Evolutionary conservation across 2,329 filamentous ascomycete genomes (phyloP).

Genomic region (Epichloe sibirici): DNA sequence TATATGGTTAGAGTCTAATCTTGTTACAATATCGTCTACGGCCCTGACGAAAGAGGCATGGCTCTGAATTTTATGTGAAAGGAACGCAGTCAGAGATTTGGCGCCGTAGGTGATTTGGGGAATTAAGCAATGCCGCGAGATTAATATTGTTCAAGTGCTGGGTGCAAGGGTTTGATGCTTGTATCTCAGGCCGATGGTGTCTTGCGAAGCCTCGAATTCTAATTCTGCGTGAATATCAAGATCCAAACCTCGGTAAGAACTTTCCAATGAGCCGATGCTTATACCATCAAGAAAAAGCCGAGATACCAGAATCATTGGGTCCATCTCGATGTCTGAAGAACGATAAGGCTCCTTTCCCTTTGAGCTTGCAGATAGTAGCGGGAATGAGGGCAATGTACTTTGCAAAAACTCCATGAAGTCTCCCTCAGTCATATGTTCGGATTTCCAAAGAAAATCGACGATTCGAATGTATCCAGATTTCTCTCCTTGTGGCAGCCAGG

Average conservation of each 20-base stretch:
- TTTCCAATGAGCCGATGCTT: background rate
- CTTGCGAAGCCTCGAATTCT: conserved; percentile 29
- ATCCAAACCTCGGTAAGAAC: background rate
- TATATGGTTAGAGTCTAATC: conserved; percentile 24
- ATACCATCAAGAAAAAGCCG: conserved; percentile 41
- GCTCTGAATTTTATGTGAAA: conserved; percentile 23
- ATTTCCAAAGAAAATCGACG: conserved; percentile 37
- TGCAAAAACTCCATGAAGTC: conserved; percentile 19
- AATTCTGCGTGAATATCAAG: conserved; percentile 25
- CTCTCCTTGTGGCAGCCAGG: conserved; percentile 25
- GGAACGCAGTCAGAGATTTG: conserved; percentile 22
- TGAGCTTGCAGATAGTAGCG: conserved; percentile 14
- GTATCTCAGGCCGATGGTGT: conserved; percentile 18
- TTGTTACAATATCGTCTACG: conserved; percentile 24
- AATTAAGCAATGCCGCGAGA: conserved; percentile 14
- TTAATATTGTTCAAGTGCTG: conserved; percentile 26
- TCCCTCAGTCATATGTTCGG: conserved; percentile 19
- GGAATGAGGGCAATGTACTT: conserved; percentile 8
- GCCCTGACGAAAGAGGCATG: conserved; percentile 18
- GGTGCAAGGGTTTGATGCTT: conserved; percentile 29
- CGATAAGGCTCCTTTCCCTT: conserved; percentile 32
- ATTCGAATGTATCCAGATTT: conserved; percentile 29
- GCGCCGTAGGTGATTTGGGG: conserved; percentile 25
- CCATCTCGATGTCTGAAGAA: conserved; percentile 9
- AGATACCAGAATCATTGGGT: conserved; percentile 29